Conservation (phyloP, 2,329 filamentous ascomycete species). For the Aureobasidium sp. region DNA sequence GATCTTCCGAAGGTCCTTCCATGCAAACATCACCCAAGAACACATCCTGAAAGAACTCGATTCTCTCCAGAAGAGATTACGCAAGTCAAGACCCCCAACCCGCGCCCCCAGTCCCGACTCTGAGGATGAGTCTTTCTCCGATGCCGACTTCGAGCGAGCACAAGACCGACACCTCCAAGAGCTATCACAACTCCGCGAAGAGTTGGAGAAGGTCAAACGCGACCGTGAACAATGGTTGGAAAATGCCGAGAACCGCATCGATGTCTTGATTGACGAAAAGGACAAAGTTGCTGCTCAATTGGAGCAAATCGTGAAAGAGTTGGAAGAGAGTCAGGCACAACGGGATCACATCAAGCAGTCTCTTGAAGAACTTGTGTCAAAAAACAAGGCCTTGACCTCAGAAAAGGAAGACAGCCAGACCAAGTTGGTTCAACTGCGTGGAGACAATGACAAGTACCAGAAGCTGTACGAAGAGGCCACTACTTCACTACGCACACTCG, state of each 20-base stretch:
- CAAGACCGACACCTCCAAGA: slow-evolving; percentile 13
- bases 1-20: slow-evolving; percentile 15
- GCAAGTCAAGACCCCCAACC: neutral
- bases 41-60: slow-evolving; percentile 16
- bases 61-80: slow-evolving; percentile 13
- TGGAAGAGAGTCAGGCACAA: slow-evolving; percentile 16
- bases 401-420: neutral
- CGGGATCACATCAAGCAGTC: slow-evolving; percentile 14
- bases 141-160: slow-evolving; percentile 2
- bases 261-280: slow-evolving; percentile 24
- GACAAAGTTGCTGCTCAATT: slow-evolving; percentile 18
- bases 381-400: neutral
- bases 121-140: slow-evolving; percentile 11
- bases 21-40: slow-evolving; percentile 13
- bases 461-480: slow-evolving; percentile 3
- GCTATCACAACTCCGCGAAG: slow-evolving; percentile 10
- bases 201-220: slow-evolving; percentile 18
- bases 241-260: slow-evolving; percentile 25
- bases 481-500: neutral
- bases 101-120: slow-evolving; percentile 2
- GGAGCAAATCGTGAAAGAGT: slow-evolving; percentile 11
- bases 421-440: neutral
- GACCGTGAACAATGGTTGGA: slow-evolving; percentile 27
- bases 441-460: neutral
- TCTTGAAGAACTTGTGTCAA: neutral